These are phyloP conservation scores for Phoenix roebelenii DNA, from an alignment of 176 grass and related monocot species.

Conservation along the genomic window DNA sequence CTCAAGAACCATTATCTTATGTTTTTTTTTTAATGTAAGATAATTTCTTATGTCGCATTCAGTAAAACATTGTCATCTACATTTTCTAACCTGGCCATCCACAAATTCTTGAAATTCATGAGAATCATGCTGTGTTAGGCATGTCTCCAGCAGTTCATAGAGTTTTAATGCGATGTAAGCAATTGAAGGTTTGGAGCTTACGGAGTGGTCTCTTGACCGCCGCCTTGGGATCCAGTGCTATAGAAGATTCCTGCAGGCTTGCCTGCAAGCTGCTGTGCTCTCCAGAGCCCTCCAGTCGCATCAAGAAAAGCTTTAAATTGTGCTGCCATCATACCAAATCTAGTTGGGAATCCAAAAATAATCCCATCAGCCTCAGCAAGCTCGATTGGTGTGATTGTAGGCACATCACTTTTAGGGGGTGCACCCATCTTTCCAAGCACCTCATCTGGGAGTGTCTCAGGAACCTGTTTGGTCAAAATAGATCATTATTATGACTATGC, in stretches of 20 bases:
- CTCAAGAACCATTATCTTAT: too few relatives aligned
- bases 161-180: too few relatives aligned
- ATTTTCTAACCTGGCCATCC: too few relatives aligned
- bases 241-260: conserved; percentile 65
- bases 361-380: conserved; percentile 54
- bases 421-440: conserved; percentile 56
- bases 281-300: conserved; percentile 46
- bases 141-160: too few relatives aligned
- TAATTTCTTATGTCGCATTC: too few relatives aligned
- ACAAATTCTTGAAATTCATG: too few relatives aligned
- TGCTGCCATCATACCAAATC: conserved; percentile 61
- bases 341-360: conserved; percentile 62
- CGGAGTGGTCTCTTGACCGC: conserved; percentile 71
- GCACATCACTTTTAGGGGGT: conserved; percentile 36
- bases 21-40: too few relatives aligned
- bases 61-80: too few relatives aligned
- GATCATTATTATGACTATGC: not conserved
- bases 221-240: conserved; percentile 61
- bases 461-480: conserved; percentile 29
- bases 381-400: conserved; percentile 29
- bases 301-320: conserved; percentile 70
- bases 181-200: conserved; percentile 13
- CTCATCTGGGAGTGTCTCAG: conserved; percentile 53
- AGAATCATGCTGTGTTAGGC: too few relatives aligned
- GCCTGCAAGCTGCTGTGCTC: conserved; percentile 49